Conservation (phyloP, 805 yeast species). For the Kodamaea kakaduensis region DNA sequence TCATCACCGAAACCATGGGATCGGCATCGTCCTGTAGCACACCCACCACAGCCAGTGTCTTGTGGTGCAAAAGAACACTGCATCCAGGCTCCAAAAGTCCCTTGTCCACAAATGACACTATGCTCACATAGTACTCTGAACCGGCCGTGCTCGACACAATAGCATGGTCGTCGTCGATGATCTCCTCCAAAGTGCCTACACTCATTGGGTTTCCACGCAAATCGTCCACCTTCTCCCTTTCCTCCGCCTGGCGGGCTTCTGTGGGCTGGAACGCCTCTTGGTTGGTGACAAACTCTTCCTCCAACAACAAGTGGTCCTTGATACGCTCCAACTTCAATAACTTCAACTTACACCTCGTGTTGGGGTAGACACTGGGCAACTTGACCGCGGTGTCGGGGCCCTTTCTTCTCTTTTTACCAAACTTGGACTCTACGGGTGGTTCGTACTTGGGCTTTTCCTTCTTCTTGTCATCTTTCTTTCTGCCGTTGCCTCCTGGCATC, state of each 20-base stretch:
- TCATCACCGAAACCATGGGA: conserved; percentile 97
- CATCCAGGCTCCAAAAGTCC: conserved; percentile 96
- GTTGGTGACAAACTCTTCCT: conserved; percentile 93
- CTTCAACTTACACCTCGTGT: conserved; percentile 89
- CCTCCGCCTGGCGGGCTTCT: conserved; percentile 95
- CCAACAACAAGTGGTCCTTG: conserved; percentile 90
- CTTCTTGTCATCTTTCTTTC: conserved; percentile 57
- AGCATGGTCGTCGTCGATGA: conserved; percentile 98
- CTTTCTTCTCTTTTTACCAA: conserved; percentile 89
- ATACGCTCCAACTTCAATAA: conserved; percentile 90
- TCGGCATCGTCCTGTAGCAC: conserved; percentile 97
- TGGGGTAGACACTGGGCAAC: conserved; percentile 85
- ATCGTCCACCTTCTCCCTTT: conserved; percentile 90
- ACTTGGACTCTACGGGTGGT: conserved; percentile 94
- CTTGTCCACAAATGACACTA: conserved; percentile 94
- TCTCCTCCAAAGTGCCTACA: conserved; percentile 93
- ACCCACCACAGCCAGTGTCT: conserved; percentile 94
- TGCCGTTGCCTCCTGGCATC: conserved; percentile 48
- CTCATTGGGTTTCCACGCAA: conserved; percentile 95
- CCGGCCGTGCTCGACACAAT: conserved; percentile 95
- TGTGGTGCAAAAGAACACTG: conserved; percentile 91
- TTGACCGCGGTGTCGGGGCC: conserved; percentile 85
- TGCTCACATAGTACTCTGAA: conserved; percentile 95
- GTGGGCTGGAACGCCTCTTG: conserved; percentile 94
- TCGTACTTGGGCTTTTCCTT: conserved; percentile 94